Evolutionary conservation across 768 basidiomycete genomes (phyloP), one percentile per base, ranked within the genome.

Genomic region (Trametes meyenii): DNA sequence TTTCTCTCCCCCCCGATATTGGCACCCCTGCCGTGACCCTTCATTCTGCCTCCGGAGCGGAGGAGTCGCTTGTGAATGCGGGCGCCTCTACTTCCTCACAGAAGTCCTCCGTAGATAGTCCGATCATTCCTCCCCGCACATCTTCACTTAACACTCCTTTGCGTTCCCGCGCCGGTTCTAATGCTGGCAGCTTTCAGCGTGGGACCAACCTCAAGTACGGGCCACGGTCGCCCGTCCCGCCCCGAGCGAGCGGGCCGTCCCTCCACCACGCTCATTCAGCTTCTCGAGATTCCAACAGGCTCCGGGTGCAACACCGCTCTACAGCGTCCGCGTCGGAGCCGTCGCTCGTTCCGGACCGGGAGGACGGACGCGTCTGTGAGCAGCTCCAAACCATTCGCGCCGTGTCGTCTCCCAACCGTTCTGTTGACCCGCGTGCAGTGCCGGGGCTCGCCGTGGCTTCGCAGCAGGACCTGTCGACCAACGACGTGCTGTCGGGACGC

Each of bases 321-420:
- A 84, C 82, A 5, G 89, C 90, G 49, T 92, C 88, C 50, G 88
- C 82, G 61, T 93, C 91, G 50, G 91, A 93, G 73, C 91, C 91
- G n/a, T 92, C 90, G 5, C 78, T 93, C 46, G 71, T 92, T 51
- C 79, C 86, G 23, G 74, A 63, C 33, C 76, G 76, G 39, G 83
- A 85, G 58, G 86, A 85, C 39, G 68, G 71, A 13, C 81, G 78
- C 65, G 66, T 75, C 43, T 73, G 86, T 86, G 72, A 79, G 82
- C 73, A 45, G 58, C 52, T 38, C 36, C 49, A 44, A 14, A n/a
- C 19, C 19, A 62, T 62, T 48, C 53, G 50, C 49, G 23, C 53
- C 55, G 54, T 61, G 17, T 63, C 55, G 24, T 64, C 40, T 23
- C 39, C 60, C 61, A 49, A 36, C 55, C 68, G 44, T 43, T n/a